Evolutionary conservation across 2,329 filamentous ascomycete genomes (phyloP).

Genomic region (Cladorrhinum sp.): DNA sequence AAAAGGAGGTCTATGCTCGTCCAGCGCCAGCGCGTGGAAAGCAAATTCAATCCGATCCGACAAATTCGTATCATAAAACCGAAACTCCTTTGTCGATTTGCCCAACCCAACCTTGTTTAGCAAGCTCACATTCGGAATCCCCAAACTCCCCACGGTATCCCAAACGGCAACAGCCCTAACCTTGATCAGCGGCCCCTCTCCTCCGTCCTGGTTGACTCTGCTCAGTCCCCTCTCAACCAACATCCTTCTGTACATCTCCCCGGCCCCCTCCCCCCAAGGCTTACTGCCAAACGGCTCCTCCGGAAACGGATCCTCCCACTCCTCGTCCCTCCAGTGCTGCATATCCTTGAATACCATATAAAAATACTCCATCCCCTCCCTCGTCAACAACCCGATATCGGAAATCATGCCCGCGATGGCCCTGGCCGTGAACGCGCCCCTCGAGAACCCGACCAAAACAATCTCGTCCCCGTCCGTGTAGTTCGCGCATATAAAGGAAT

Average conservation of each 20-base stretch:
- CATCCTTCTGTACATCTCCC: conserved; percentile 41
- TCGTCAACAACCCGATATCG: conserved; percentile 49
- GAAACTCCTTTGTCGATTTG: conserved; percentile 44
- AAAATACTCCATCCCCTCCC: conserved; percentile 52
- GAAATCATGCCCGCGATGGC: conserved; percentile 54
- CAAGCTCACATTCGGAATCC: conserved; percentile 46
- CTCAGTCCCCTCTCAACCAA: conserved; percentile 42
- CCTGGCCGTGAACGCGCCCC: conserved; percentile 57
- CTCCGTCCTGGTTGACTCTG: conserved; percentile 39
- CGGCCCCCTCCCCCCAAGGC: conserved; percentile 43
- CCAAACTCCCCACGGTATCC: conserved; percentile 48
- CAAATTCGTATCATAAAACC: conserved; percentile 53
- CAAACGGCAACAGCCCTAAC: conserved; percentile 50
- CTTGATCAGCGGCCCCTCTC: conserved; percentile 42
- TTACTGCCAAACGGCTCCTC: conserved; percentile 46
- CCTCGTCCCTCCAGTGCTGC: conserved; percentile 48
- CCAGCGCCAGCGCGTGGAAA: conserved; percentile 54
- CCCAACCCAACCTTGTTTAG: conserved; percentile 47
- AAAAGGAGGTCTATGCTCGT: conserved; percentile 54
- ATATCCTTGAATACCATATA: conserved; percentile 56
- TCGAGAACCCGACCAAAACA: conserved; percentile 54
- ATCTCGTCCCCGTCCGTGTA: conserved; percentile 58
- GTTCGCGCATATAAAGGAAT: conserved; percentile 60
- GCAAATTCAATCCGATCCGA: conserved; percentile 54
- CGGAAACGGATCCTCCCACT: conserved; percentile 48